Conservation (phyloP, 2,329 filamentous ascomycete genomes). For the Cercospora beticola region DNA sequence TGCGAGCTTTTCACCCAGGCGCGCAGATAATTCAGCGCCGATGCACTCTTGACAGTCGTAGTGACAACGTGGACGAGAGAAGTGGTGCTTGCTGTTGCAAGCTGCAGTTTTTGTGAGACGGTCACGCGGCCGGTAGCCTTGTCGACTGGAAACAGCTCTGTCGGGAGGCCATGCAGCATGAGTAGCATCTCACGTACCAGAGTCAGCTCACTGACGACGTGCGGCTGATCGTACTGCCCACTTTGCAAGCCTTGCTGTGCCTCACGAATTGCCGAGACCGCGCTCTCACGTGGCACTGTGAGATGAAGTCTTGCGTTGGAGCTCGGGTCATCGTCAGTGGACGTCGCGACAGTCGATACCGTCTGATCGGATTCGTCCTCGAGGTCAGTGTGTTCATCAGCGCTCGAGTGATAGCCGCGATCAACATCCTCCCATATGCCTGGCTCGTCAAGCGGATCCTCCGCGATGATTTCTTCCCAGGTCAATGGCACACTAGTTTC, state of each 20-base stretch:
- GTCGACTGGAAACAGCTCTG: conserved; percentile 62
- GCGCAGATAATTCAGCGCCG: conserved; percentile 50
- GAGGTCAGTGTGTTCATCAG: conserved; percentile 50
- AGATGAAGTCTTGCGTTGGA: conserved; percentile 39
- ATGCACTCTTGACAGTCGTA: conserved; percentile 52
- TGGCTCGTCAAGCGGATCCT: conserved; percentile 71
- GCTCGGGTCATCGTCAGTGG: conserved; percentile 41
- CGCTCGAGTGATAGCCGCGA: conserved; percentile 64
- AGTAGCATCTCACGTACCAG: conserved; percentile 75
- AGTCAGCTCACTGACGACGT: conserved; percentile 65
- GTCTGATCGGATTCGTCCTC: conserved; percentile 35
- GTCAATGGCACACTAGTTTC: conserved; percentile 49
- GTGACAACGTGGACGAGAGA: conserved; percentile 42
- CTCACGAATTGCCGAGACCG: conserved; percentile 42
- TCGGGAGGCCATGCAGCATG: conserved; percentile 79
- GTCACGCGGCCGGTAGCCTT: conserved; percentile 28
- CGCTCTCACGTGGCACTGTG: conserved; percentile 29
- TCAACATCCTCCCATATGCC: conserved; percentile 70
- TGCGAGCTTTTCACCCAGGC: conserved; percentile 46
- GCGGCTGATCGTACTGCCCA: background rate
- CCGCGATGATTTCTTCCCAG: conserved; percentile 76
- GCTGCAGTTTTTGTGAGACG: conserved; percentile 13
- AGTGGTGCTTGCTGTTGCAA: conserved; percentile 26
- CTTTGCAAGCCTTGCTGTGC: conserved; percentile 13
- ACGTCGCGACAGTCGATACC: conserved; percentile 38